These are phyloP conservation scores for Cercophora scortea DNA, from an alignment of 495 filamentous ascomycete species.

Conservation along the genomic window DNA sequence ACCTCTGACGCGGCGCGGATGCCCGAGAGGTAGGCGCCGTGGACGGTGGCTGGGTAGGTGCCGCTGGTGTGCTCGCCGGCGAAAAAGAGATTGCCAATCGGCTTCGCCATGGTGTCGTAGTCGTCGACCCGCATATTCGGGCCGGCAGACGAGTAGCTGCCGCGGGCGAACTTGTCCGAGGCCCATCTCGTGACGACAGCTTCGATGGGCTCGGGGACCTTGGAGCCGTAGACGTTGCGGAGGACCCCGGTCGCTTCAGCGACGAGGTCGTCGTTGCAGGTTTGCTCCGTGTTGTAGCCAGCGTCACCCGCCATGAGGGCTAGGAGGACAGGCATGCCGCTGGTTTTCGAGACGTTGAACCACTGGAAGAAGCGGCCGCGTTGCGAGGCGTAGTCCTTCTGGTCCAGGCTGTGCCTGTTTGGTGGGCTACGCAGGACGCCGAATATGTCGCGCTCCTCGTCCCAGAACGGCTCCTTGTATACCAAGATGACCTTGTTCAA, in stretches of 20 bases:
- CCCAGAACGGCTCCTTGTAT: constrained; percentile 88
- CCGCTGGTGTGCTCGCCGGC: constrained; percentile 94
- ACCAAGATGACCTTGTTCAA: constrained; percentile 94
- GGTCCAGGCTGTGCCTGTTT: constrained; percentile 43
- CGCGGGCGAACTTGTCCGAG: constrained; percentile 77
- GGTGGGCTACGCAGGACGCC: constrained; percentile 69
- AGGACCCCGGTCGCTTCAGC: constrained; percentile 72
- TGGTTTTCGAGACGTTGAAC: constrained; percentile 89
- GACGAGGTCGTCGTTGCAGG: constrained; percentile 64
- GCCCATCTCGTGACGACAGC: constrained; percentile 93
- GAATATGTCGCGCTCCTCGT: constrained; percentile 86
- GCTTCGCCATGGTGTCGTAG: constrained; percentile 85
- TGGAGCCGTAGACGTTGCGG: constrained; percentile 47
- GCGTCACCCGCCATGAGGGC: constrained; percentile 96
- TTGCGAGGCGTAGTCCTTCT: constrained; percentile 45
- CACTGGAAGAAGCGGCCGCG: constrained; percentile 89
- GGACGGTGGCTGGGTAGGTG: constrained; percentile 92
- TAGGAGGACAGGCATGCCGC: constrained; percentile 76
- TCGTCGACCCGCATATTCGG: constrained; percentile 73
- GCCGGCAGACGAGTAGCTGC: constrained; percentile 90
- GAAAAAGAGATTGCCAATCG: constrained; percentile 85
- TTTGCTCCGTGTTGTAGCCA: constrained; percentile 77
- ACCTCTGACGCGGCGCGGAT: constrained; percentile 82
- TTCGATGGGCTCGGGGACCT: constrained; percentile 66
- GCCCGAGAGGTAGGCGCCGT: constrained; percentile 92